A percentile compares a stretch with the other conserved stretches of the same genome.
Conservation (phyloP, 2,329 filamentous ascomycete genomes). For the Cladosporium cucumerinum region DNA sequence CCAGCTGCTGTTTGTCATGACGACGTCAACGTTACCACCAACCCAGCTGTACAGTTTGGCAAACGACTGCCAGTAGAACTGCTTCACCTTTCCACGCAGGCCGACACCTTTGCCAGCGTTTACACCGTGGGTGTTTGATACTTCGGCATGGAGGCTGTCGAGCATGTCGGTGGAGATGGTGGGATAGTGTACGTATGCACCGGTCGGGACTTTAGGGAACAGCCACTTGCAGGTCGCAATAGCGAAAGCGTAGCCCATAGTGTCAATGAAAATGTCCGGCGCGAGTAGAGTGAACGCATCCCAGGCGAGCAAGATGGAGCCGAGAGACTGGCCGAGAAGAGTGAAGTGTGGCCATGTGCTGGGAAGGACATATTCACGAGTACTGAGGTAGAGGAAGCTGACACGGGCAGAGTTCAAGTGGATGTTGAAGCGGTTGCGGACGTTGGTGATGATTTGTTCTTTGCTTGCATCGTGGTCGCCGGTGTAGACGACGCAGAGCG, state of each 20-base stretch:
- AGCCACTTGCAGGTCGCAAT: slow-evolving; percentile 78
- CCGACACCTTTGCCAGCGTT: slow-evolving; percentile 82
- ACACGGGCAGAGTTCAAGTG: slow-evolving; percentile 77
- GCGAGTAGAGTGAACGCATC: slow-evolving; percentile 90
- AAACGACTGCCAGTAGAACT: slow-evolving; percentile 81
- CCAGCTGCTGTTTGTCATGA: slow-evolving; percentile 98
- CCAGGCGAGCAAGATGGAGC: slow-evolving; percentile 81
- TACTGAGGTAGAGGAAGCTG: slow-evolving; percentile 86
- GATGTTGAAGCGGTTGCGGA: slow-evolving; percentile 84
- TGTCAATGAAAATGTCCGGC: slow-evolving; percentile 93
- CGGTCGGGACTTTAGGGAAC: slow-evolving; percentile 77
- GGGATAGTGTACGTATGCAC: slow-evolving; percentile 94
- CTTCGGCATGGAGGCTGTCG: slow-evolving; percentile 59
- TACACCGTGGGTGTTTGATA: slow-evolving; percentile 59
- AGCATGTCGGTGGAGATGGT: slow-evolving; percentile 99
- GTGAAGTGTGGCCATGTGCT: slow-evolving; percentile 91
- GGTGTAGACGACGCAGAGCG: slow-evolving; percentile 89
- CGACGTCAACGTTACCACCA: slow-evolving; percentile 80
- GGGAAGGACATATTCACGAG: slow-evolving; percentile 78
- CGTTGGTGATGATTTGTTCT: slow-evolving; percentile 62
- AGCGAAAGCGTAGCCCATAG: slow-evolving; percentile 95
- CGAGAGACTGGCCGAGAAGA: slow-evolving; percentile 86
- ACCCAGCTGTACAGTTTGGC: slow-evolving; percentile 78
- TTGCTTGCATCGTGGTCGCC: slow-evolving; percentile 89
- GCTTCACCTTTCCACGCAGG: slow-evolving; percentile 67